Evolutionary conservation across 73 alveolate species (phyloP).

Genomic region (Paramecium sonneborni): DNA sequence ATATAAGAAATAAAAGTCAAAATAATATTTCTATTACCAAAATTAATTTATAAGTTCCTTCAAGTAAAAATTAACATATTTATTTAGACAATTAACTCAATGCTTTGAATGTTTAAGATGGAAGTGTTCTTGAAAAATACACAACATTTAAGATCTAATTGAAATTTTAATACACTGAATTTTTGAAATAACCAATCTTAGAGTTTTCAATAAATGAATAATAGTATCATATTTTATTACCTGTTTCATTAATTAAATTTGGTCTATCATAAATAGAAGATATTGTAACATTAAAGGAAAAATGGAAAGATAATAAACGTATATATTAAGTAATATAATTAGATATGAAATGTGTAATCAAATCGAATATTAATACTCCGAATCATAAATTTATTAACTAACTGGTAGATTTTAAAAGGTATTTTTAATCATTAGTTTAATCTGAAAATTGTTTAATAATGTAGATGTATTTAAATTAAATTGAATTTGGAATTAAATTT

Average conservation of each 20-base stretch:
- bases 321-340: not conserved
- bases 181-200: not conserved
- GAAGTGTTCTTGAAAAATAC: not conserved
- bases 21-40: not conserved
- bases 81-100: not conserved
- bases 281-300: not conserved
- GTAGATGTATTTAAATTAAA: not conserved
- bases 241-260: slow-evolving; percentile 5
- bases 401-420: not conserved
- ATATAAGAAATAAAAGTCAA: not conserved
- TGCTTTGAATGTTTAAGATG: not conserved
- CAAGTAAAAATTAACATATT: not conserved
- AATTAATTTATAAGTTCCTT: not conserved
- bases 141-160: not conserved
- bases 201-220: not conserved
- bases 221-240: not conserved
- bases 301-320: slow-evolving; percentile 14
- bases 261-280: not conserved
- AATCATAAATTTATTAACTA: not conserved
- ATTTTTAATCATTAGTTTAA: not conserved
- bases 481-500: not conserved
- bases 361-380: not conserved
- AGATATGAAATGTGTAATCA: not conserved
- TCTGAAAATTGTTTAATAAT: not conserved
- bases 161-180: not conserved